Evolutionary conservation across 2,329 filamentous ascomycete species (phyloP).

Genomic region (Zymoseptoria tritici): DNA sequence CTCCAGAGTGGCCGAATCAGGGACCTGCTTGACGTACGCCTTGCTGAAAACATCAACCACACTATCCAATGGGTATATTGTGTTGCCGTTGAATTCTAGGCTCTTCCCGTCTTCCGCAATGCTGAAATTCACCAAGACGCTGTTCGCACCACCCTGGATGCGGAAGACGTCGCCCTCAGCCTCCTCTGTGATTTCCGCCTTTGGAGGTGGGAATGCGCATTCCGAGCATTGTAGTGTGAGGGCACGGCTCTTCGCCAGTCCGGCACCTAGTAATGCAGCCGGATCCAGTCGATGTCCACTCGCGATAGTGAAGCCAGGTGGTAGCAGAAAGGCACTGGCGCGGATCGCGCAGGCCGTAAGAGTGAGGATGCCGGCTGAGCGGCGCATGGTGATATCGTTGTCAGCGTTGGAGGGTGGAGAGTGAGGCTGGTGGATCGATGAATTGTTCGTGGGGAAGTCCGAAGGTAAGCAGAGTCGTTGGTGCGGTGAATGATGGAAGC

Average conservation of each 20-base stretch:
- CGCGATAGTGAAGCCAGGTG: constrained; percentile 40
- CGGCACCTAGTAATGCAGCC: constrained; percentile 28
- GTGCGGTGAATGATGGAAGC: background rate
- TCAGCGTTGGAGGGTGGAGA: background rate
- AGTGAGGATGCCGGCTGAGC: constrained; percentile 24
- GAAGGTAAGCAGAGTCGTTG: background rate
- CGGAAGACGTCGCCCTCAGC: constrained; percentile 23
- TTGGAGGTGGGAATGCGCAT: constrained; percentile 41
- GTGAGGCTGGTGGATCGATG: background rate
- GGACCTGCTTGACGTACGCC: constrained; percentile 22
- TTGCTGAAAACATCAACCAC: constrained; percentile 8
- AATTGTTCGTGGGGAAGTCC: background rate
- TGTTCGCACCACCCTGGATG: constrained; percentile 27
- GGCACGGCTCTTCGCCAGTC: constrained; percentile 30
- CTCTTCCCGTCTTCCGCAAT: constrained; percentile 40
- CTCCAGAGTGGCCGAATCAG: constrained; percentile 15
- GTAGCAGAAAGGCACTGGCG: constrained; percentile 45
- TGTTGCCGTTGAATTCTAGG: constrained; percentile 53
- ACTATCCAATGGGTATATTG: constrained; percentile 46
- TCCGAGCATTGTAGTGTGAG: constrained; percentile 48
- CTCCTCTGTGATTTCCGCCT: constrained; percentile 16
- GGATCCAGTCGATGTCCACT: constrained; percentile 25
- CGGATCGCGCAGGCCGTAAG: constrained; percentile 22
- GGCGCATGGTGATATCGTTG: constrained; percentile 26
- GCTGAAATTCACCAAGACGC: constrained; percentile 44